These are phyloP conservation scores for Cucumis melo DNA, from an alignment of 306 rosid genomes.

Conservation along the genomic window DNA sequence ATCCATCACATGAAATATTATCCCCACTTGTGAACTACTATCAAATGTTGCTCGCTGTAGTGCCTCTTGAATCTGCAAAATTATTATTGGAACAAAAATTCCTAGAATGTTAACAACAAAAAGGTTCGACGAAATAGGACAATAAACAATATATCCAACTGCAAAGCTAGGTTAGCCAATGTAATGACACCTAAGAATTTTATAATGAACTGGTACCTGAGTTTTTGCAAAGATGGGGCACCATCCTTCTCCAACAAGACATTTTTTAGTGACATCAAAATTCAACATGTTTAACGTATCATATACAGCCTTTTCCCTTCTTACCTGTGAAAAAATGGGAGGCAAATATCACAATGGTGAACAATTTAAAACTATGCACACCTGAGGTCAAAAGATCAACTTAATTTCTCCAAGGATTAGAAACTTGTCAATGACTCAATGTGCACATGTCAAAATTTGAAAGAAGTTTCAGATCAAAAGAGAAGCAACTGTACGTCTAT, in stretches of 20 bases:
- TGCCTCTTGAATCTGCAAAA: constrained; percentile 77
- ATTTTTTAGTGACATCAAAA: constrained; percentile 95
- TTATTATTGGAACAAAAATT: constrained; percentile 6
- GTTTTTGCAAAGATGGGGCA: constrained; percentile 79
- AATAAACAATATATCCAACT: neutral
- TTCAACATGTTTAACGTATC: constrained; percentile 92
- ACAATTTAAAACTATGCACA: neutral
- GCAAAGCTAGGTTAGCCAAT: neutral
- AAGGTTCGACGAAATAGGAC: constrained; percentile 3
- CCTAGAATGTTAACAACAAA: neutral
- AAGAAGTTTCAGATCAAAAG: neutral
- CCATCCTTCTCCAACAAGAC: constrained; percentile 99
- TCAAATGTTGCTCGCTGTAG: constrained; percentile 96
- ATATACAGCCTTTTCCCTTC: constrained; percentile 95
- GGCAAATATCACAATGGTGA: constrained; percentile 17
- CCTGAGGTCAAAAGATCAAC: neutral
- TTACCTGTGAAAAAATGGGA: constrained; percentile 52
- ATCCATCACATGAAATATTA: constrained; percentile 79
- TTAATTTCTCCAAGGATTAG: neutral
- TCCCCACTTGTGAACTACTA: constrained; percentile 94
- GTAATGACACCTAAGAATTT: neutral
- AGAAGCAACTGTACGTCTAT: neutral
- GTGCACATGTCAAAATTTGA: neutral
- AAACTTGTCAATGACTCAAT: neutral
- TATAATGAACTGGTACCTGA: constrained; percentile 31